A percentile compares a stretch with the other conserved stretches of the same genome.
Evolutionary conservation across 2,329 filamentous ascomycete genomes (phyloP).

Genomic region (Diaporthe humulicola): DNA sequence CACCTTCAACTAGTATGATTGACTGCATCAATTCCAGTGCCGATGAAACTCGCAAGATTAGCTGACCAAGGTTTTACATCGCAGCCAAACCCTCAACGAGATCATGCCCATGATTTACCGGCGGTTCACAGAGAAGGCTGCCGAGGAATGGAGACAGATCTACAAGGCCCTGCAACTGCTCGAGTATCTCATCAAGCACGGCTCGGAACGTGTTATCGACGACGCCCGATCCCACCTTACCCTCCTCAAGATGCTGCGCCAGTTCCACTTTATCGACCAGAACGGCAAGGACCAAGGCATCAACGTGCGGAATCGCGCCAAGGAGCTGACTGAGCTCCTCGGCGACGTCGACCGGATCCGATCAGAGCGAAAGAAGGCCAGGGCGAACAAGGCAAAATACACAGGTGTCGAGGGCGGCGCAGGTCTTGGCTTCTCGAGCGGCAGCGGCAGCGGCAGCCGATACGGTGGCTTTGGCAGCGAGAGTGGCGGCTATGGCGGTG

Average conservation of each 20-base stretch:
- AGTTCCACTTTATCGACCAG: constrained; percentile 96
- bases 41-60: neutral
- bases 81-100: constrained; percentile 94
- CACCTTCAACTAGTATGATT: constrained; percentile 94
- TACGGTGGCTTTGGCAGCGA: constrained; percentile 96
- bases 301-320: constrained; percentile 96
- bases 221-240: constrained; percentile 96
- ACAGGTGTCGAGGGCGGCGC: constrained; percentile 90
- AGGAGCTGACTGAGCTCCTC: constrained; percentile 94
- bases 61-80: constrained; percentile 34
- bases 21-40: neutral
- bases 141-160: constrained; percentile 99
- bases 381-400: constrained; percentile 93
- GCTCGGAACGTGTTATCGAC: constrained; percentile 96
- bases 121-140: constrained; percentile 97
- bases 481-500: constrained; percentile 76
- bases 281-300: constrained; percentile 99
- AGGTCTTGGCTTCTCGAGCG: constrained; percentile 67
- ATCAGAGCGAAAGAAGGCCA: constrained; percentile 87
- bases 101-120: constrained; percentile 99
- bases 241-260: constrained; percentile 96
- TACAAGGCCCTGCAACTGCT: constrained; percentile 98
- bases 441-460: constrained; percentile 60
- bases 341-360: constrained; percentile 91
- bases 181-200: constrained; percentile 96